Conservation (phyloP, 2,329 filamentous ascomycete genomes). For the Aspergillus sp. region DNA sequence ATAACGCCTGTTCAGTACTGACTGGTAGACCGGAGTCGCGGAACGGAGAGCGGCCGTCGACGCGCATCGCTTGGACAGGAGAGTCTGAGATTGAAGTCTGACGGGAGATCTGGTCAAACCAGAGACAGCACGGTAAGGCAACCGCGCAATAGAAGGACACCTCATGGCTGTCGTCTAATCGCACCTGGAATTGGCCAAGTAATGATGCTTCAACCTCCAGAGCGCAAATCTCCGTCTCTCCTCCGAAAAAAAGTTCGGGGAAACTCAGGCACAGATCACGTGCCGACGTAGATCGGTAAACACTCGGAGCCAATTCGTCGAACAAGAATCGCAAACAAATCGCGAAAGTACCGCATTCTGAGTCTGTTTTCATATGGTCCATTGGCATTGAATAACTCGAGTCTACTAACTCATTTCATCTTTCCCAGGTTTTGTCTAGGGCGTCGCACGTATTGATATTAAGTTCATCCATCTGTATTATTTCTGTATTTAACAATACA, state of each 20-base stretch:
- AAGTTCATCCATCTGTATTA: background rate
- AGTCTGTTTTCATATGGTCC: background rate
- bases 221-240: conserved; percentile 26
- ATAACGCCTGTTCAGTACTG: conserved; percentile 41
- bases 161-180: conserved; percentile 38
- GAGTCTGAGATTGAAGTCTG: conserved; percentile 36
- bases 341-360: background rate
- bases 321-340: background rate
- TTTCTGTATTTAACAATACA: background rate
- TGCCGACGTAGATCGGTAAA: conserved; percentile 20
- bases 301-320: conserved; percentile 1
- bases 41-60: conserved; percentile 38
- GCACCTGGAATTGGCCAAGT: conserved; percentile 26
- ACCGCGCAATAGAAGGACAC: conserved; percentile 42
- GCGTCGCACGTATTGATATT: background rate
- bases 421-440: background rate
- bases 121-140: conserved; percentile 39
- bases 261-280: conserved; percentile 37
- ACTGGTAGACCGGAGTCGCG: conserved; percentile 35
- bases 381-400: background rate
- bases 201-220: conserved; percentile 19
- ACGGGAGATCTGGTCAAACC: conserved; percentile 34
- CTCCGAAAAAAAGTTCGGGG: conserved; percentile 38
- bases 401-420: background rate
- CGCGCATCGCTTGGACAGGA: conserved; percentile 41